Conservation (phyloP, 345 rosid genomes). For the Hibiscus trionum region DNA sequence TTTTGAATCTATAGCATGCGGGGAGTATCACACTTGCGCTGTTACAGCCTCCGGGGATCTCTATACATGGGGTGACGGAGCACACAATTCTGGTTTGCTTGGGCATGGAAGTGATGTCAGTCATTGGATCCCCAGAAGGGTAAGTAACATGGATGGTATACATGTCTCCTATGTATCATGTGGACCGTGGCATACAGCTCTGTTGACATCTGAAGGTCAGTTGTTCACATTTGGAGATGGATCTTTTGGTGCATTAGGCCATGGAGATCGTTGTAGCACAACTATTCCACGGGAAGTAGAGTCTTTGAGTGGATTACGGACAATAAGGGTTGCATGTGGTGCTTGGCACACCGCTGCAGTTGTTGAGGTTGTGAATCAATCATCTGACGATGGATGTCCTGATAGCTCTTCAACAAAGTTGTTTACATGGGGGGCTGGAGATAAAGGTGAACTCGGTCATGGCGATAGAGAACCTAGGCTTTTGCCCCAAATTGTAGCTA, state of each 20-base stretch:
- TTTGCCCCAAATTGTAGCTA: slow-evolving; percentile 44
- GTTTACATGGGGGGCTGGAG: slow-evolving; percentile 91
- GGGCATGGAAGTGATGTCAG: slow-evolving; percentile 78
- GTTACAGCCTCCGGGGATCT: slow-evolving; percentile 71
- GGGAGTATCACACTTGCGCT: slow-evolving; percentile 84
- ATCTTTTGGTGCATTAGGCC: slow-evolving; percentile 81
- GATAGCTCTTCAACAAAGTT: slow-evolving; percentile 37
- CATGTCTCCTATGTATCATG: slow-evolving; percentile 57
- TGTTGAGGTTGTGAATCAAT: slow-evolving; percentile 43
- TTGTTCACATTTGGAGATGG: slow-evolving; percentile 97
- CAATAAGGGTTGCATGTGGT: slow-evolving; percentile 73
- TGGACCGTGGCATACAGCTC: slow-evolving; percentile 90
- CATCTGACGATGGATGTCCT: slow-evolving; percentile 33
- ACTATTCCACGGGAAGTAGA: slow-evolving; percentile 71
- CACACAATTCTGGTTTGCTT: slow-evolving; percentile 52
- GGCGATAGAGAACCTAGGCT: slow-evolving; percentile 60
- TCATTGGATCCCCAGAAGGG: slow-evolving; percentile 74
- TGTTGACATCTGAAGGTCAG: slow-evolving; percentile 58
- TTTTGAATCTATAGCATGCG: slow-evolving; percentile 70
- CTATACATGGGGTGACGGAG: slow-evolving; percentile 90
- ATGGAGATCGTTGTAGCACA: slow-evolving; percentile 57
- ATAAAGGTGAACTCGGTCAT: slow-evolving; percentile 67
- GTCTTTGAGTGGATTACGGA: slow-evolving; percentile 43
- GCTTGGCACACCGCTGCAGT: slow-evolving; percentile 92
- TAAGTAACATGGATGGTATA: slow-evolving; percentile 46